A percentile compares a stretch with the other conserved stretches of the same genome.
Conservation (phyloP, 2,329 filamentous ascomycete genomes). For the Drechmeria coniospora region DNA sequence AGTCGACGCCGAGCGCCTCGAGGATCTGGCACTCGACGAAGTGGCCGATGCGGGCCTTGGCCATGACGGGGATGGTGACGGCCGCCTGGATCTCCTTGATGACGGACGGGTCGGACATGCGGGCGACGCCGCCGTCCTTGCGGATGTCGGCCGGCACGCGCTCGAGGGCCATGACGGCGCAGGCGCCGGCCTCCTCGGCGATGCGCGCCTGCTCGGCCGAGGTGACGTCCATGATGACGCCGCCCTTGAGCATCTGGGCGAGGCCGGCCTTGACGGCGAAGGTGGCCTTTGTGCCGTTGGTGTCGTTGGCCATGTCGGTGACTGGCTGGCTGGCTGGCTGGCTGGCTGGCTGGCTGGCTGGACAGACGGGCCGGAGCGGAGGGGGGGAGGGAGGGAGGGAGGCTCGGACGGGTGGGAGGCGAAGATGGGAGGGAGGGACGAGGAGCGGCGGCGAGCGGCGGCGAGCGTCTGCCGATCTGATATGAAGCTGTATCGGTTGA, state of each 20-base stretch:
- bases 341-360: background rate
- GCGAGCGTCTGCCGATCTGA: no score
- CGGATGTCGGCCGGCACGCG: constrained; percentile 94
- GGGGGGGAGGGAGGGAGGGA: background rate
- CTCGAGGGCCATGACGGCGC: constrained; percentile 96
- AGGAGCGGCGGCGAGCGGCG: no score
- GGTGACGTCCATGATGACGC: constrained; percentile 98
- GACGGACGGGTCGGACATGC: constrained; percentile 91
- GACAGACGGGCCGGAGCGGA: background rate
- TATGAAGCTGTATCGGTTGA: no score
- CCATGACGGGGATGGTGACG: constrained; percentile 98
- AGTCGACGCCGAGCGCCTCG: constrained; percentile 87
- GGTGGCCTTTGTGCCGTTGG: constrained; percentile 27
- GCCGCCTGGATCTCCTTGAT: constrained; percentile 91
- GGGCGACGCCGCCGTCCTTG: constrained; percentile 77
- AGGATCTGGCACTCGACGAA: constrained; percentile 98
- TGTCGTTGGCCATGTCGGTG: constrained; percentile 19
- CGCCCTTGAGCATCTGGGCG: constrained; percentile 96
- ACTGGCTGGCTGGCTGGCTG: background rate
- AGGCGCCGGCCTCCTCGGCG: constrained; percentile 90
- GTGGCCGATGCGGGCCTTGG: constrained; percentile 94
- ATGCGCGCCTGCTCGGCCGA: constrained; percentile 89
- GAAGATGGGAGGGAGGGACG: no score
- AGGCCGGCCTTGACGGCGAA: constrained; percentile 91
- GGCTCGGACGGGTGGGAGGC: no score